Evolutionary conservation across 495 filamentous ascomycete species (phyloP).

Genomic region (Neurospora sp.): DNA sequence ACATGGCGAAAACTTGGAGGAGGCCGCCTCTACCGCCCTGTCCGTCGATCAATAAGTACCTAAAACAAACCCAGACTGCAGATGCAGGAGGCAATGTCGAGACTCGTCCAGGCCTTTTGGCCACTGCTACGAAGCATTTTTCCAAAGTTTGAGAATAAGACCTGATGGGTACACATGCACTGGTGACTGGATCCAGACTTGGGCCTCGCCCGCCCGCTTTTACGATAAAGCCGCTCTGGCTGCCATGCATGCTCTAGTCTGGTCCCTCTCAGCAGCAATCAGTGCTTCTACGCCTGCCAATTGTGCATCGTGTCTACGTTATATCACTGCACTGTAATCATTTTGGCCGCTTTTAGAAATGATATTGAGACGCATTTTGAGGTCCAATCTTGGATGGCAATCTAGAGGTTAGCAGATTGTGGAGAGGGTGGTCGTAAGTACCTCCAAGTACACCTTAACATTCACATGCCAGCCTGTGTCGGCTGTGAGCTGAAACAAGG

Average conservation of each 20-base stretch:
- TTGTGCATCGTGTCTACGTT: not conserved
- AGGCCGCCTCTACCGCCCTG: not conserved
- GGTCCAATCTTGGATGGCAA: not conserved
- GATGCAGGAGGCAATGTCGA: not conserved
- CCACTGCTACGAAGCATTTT: not conserved
- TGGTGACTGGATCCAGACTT: not conserved
- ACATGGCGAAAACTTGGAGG: too few relatives aligned
- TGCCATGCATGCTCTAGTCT: not conserved
- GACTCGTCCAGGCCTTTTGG: not conserved
- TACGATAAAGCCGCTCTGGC: not conserved
- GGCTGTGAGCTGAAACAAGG: not conserved
- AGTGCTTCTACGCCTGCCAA: not conserved
- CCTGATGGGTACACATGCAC: not conserved
- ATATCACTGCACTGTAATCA: not conserved
- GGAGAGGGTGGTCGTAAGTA: not conserved
- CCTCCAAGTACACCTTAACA: not conserved
- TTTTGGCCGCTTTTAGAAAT: not conserved
- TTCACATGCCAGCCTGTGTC: not conserved
- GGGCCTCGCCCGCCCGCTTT: not conserved
- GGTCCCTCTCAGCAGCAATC: not conserved
- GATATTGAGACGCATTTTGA: not conserved
- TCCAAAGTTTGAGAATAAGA: not conserved
- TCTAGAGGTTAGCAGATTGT: not conserved
- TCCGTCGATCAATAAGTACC: not conserved
- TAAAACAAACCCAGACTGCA: not conserved